These are phyloP conservation scores for Baorangia bicolor DNA, from an alignment of 768 basidiomycete species.

Conservation along the genomic window DNA sequence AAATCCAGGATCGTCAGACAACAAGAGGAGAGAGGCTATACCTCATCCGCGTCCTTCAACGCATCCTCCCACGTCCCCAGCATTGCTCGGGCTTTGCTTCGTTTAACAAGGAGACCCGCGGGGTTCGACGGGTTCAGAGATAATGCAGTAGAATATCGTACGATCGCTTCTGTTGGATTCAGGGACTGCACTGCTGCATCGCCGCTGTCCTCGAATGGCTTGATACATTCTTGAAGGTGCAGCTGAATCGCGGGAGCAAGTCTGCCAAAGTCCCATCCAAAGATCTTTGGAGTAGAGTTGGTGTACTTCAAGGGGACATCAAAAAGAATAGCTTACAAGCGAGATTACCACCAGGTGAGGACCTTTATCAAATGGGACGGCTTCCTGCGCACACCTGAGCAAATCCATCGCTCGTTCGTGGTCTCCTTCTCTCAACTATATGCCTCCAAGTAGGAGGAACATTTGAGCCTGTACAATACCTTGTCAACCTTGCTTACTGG, in stretches of 20 bases:
- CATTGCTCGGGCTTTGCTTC: constrained; percentile 1
- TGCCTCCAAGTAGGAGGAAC: background rate
- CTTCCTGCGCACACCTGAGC: background rate
- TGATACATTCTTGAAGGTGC: too few relatives aligned
- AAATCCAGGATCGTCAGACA: background rate
- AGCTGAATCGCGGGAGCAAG: too few relatives aligned
- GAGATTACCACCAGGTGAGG: constrained; percentile 5
- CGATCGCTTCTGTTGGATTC: constrained; percentile 1
- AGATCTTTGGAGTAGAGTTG: background rate
- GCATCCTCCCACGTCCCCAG: constrained; percentile 3
- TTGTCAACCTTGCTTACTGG: background rate
- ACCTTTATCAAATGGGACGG: background rate
- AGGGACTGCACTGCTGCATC: too few relatives aligned
- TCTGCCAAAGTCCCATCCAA: too few relatives aligned
- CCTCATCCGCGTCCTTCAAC: constrained; percentile 14
- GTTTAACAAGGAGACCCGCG: constrained; percentile 2
- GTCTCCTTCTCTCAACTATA: background rate
- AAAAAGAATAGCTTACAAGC: background rate
- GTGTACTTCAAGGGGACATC: background rate
- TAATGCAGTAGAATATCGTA: constrained; percentile 2
- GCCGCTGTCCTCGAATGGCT: too few relatives aligned
- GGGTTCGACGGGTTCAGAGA: background rate
- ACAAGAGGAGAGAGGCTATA: background rate
- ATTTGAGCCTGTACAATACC: constrained; percentile 5
- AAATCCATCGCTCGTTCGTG: background rate